Evolutionary conservation across 371 early-diverging fungal species (phyloP), one percentile per base, ranked within the genome.

Genomic region (Umbelopsis sp.): DNA sequence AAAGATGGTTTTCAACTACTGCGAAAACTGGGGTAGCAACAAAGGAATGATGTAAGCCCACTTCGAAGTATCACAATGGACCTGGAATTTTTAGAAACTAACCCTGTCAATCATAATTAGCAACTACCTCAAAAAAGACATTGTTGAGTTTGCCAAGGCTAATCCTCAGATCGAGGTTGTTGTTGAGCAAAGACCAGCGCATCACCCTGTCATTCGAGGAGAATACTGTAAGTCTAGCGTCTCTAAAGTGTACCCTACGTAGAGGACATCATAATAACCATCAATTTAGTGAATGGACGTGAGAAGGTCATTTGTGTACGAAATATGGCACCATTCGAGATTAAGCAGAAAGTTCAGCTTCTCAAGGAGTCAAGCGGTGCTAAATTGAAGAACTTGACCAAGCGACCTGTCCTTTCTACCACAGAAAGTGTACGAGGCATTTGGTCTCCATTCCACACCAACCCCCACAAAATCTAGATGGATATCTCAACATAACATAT

Each of bases 381-480:
- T 63, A 88, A 83, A 71, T 80, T 87, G 71, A 80, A 77, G 65
- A 83, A 85, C 65, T 75, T 85, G 57, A 84, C 89, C 74, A 91
- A 92, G 81, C 87, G 83, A 70, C 90, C 91, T 45, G 93, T 93
- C 37, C 83, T 92, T 65, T 93, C 93, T 18, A 89, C 91, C 22
- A 92, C 91, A 46, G 87, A 86, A 53, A 91, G 91, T 68, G 92
- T 94, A n/a, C 89, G 94, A 68, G 94, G 94, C 64, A 92, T 93
- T 66, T 94, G 93, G 92, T 92, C 93, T 67, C 94, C 94, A 44
- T 94, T 94, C 88, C 90, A 93, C 68, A 76, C 89, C 52, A 80
- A 85, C 66, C 88, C 87, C 63, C 89, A 91, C 72, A 78, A 85
- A 63, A 88, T 91, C 69, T 91, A 86, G 73, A 73, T 38, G 18